These are phyloP conservation scores for Malassezia slooffiae DNA, from an alignment of 1,284 basidiomycete genomes.

Conservation along the genomic window DNA sequence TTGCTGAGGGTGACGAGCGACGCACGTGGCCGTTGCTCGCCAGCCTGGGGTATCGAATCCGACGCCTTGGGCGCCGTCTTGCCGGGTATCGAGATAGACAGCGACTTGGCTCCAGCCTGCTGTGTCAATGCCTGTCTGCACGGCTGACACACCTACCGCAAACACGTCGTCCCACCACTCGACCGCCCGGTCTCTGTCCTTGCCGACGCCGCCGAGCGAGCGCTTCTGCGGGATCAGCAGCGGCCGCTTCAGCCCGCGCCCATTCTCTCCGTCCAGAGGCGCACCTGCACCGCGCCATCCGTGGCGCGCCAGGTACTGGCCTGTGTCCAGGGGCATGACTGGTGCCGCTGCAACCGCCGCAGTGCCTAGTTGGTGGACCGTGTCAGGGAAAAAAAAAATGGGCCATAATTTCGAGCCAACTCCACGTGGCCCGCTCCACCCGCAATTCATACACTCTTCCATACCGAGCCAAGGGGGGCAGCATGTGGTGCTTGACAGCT, in stretches of 20 bases:
- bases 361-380: background rate
- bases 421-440: background rate
- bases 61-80: background rate
- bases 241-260: slow-evolving; percentile 42
- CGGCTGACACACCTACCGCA: slow-evolving; percentile 17
- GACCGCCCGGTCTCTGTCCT: slow-evolving; percentile 40
- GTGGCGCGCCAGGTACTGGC: slow-evolving; percentile 28
- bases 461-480: background rate
- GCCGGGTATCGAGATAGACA: slow-evolving; percentile 14
- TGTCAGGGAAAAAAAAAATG: background rate
- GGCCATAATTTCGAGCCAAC: background rate
- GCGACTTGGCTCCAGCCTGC: slow-evolving; percentile 29
- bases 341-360: background rate
- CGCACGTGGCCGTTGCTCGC: slow-evolving; percentile 16
- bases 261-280: slow-evolving; percentile 34
- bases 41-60: slow-evolving; percentile 14
- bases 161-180: slow-evolving; percentile 47
- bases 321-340: slow-evolving; percentile 38
- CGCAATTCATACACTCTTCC: background rate
- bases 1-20: slow-evolving; percentile 35
- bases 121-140: background rate
- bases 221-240: slow-evolving; percentile 39
- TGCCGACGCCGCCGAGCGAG: slow-evolving; percentile 38
- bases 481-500: background rate
- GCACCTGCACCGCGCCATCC: slow-evolving; percentile 42